Evolutionary conservation across 495 filamentous ascomycete genomes (phyloP).

Genomic region (Aspergillus panamensis): DNA sequence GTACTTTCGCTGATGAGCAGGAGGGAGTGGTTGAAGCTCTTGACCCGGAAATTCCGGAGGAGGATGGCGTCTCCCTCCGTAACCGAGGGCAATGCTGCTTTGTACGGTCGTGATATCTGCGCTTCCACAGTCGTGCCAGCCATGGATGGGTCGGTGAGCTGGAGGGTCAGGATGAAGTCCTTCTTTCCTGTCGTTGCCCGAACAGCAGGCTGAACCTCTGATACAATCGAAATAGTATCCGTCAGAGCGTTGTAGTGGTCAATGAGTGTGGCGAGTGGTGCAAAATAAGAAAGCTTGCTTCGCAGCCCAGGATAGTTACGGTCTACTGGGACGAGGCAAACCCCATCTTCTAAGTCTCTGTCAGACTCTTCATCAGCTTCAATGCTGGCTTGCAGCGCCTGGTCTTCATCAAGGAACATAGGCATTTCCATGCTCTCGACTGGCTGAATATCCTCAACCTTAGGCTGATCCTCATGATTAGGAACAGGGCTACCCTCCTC

Average conservation of each 20-base stretch:
- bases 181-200: slow-evolving; percentile 62
- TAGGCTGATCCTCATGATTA: background rate
- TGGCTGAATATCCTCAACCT: background rate
- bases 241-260: slow-evolving; percentile 52
- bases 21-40: slow-evolving; percentile 42
- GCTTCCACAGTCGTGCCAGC: slow-evolving; percentile 47
- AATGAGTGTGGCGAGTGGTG: slow-evolving; percentile 61
- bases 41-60: slow-evolving; percentile 69
- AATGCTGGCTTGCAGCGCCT: slow-evolving; percentile 19
- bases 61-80: slow-evolving; percentile 71
- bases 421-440: background rate
- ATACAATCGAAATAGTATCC: slow-evolving; percentile 67
- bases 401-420: slow-evolving; percentile 9
- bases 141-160: slow-evolving; percentile 63
- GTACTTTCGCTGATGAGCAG: slow-evolving; percentile 47
- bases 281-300: slow-evolving; percentile 62
- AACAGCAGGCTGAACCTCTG: slow-evolving; percentile 50
- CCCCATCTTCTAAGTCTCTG: slow-evolving; percentile 10
- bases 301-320: slow-evolving; percentile 51
- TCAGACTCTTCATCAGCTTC: slow-evolving; percentile 12
- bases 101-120: slow-evolving; percentile 71
- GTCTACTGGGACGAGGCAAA: slow-evolving; percentile 23
- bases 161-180: slow-evolving; percentile 66
- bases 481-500: background rate
- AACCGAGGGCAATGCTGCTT: slow-evolving; percentile 64